These are phyloP conservation scores for Mycena kentingensis DNA, from an alignment of 768 basidiomycete species.

Conservation along the genomic window DNA sequence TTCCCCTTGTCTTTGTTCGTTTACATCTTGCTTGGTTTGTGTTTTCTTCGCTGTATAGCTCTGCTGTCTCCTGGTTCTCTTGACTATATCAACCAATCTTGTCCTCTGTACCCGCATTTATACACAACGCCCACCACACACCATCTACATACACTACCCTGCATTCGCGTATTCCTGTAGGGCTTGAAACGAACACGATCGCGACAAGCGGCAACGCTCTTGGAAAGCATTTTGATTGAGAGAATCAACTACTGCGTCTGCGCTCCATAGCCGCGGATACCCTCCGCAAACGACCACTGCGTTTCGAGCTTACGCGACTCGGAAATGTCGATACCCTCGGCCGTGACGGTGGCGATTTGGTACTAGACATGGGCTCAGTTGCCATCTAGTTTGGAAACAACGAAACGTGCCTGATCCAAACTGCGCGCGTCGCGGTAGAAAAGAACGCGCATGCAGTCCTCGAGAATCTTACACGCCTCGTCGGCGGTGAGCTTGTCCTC, in stretches of 20 bases:
- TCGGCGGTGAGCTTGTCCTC: conserved; percentile 76
- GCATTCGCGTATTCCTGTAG: too few relatives aligned
- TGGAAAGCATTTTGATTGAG: background rate
- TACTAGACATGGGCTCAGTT: conserved; percentile 46
- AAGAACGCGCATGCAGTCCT: conserved; percentile 88
- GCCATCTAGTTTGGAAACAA: background rate
- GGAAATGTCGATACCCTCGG: conserved; percentile 73
- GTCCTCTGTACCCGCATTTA: too few relatives aligned
- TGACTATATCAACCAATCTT: too few relatives aligned
- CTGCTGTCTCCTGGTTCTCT: too few relatives aligned
- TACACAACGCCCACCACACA: too few relatives aligned
- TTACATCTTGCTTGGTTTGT: too few relatives aligned
- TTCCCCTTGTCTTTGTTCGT: too few relatives aligned
- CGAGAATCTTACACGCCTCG: conserved; percentile 75
- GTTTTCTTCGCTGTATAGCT: too few relatives aligned
- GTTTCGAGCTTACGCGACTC: conserved; percentile 78
- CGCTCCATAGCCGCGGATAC: conserved; percentile 86
- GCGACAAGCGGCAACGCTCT: too few relatives aligned
- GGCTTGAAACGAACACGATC: too few relatives aligned
- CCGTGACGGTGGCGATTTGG: conserved; percentile 91
- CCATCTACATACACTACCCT: too few relatives aligned
- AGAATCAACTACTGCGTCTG: conserved; percentile 69
- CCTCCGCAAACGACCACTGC: conserved; percentile 90
- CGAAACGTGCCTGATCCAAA: conserved; percentile 79
- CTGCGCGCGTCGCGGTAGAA: conserved; percentile 96